Evolutionary conservation across 2,329 filamentous ascomycete species (phyloP).

Genomic region (Colletotrichum lini): DNA sequence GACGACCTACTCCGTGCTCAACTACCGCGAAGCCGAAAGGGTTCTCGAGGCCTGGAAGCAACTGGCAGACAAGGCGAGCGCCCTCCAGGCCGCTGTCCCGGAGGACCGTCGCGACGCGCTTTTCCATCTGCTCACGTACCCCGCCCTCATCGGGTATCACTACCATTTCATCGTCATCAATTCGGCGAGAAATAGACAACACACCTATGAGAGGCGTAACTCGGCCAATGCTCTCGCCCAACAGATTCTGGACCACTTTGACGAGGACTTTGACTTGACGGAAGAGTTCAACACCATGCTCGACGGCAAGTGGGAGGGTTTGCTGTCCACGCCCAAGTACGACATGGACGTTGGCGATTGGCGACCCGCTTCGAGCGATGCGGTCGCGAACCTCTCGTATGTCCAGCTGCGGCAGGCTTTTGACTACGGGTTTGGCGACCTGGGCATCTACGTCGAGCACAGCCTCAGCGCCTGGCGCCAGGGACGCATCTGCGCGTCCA

Average conservation of each 20-base stretch:
- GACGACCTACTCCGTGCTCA: conserved; percentile 71
- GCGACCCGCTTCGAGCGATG: conserved; percentile 60
- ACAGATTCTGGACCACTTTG: conserved; percentile 58
- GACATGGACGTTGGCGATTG: conserved; percentile 37
- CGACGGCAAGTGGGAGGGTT: conserved; percentile 64
- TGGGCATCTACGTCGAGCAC: conserved; percentile 67
- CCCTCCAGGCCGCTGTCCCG: conserved; percentile 60
- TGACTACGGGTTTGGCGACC: conserved; percentile 55
- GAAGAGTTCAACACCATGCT: conserved; percentile 61
- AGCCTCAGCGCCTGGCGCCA: conserved; percentile 68
- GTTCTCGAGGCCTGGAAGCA: conserved; percentile 69
- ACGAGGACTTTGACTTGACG: conserved; percentile 60
- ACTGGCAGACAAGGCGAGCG: conserved; percentile 61
- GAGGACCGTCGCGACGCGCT: conserved; percentile 62
- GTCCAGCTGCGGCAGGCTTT: conserved; percentile 57
- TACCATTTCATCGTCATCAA: conserved; percentile 68
- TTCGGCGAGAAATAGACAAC: conserved; percentile 65
- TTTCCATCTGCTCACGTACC: conserved; percentile 74
- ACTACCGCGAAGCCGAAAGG: conserved; percentile 75
- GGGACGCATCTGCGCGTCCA: conserved; percentile 68
- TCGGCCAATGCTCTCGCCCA: conserved; percentile 63
- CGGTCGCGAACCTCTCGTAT: conserved; percentile 63
- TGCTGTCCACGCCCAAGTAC: conserved; percentile 69
- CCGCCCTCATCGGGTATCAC: conserved; percentile 69
- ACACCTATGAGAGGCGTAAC: conserved; percentile 67